Conservation (phyloP, 306 rosid genomes). For the barrel medic (Medicago truncatula) region DNA sequence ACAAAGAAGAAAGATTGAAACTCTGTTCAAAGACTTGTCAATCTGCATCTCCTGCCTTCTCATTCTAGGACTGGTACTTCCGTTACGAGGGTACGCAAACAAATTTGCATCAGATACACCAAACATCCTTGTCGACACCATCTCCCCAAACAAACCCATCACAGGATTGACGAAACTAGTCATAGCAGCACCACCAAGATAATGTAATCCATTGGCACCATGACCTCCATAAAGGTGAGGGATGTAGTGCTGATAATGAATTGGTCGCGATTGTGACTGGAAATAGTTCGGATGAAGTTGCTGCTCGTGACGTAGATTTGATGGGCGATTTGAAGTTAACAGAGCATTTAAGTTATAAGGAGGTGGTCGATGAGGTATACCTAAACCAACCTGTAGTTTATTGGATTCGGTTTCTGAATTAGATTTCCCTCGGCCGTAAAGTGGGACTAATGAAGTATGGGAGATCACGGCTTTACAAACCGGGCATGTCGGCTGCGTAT, state of each 20-base stretch:
- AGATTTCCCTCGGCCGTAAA: slow-evolving; percentile 77
- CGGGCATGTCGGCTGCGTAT: slow-evolving; percentile 67
- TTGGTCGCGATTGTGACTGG: slow-evolving; percentile 53
- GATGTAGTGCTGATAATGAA: slow-evolving; percentile 59
- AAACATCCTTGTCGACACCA: slow-evolving; percentile 70
- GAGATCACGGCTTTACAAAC: slow-evolving; percentile 84
- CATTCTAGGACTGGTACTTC: slow-evolving; percentile 64
- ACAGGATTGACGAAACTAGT: slow-evolving; percentile 66
- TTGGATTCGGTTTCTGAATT: slow-evolving; percentile 55
- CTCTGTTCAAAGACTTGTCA: slow-evolving; percentile 77
- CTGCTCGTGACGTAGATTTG: slow-evolving; percentile 48
- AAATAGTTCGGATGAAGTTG: slow-evolving; percentile 59
- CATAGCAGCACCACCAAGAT: slow-evolving; percentile 61
- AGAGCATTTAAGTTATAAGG: slow-evolving; percentile 51
- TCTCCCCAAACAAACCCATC: slow-evolving; percentile 80
- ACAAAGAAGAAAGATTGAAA: slow-evolving; percentile 76
- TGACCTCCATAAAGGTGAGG: slow-evolving; percentile 60
- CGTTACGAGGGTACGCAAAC: slow-evolving; percentile 54
- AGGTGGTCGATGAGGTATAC: slow-evolving; percentile 74
- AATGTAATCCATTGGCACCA: slow-evolving; percentile 53
- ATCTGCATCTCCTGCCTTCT: slow-evolving; percentile 88
- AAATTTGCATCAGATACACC: slow-evolving; percentile 59
- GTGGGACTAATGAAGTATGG: slow-evolving; percentile 74
- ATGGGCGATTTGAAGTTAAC: slow-evolving; percentile 42
- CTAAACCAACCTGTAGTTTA: slow-evolving; percentile 56